Evolutionary conservation across 1,284 basidiomycete species (phyloP).

Genomic region (Leccinum solheimii): DNA sequence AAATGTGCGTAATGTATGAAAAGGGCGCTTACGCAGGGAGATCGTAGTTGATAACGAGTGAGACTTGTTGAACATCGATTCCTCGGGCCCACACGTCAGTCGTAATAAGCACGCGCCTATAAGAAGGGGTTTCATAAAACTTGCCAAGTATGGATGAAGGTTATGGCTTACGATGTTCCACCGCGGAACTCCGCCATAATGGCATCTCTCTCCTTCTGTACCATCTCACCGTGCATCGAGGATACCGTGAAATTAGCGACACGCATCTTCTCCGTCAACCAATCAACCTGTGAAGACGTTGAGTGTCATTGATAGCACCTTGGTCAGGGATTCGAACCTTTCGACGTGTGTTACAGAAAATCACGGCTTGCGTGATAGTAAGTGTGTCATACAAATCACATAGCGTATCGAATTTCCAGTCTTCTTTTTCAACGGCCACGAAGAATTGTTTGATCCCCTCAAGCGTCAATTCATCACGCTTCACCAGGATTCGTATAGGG

Average conservation of each 20-base stretch:
- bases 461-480: conserved; percentile 98
- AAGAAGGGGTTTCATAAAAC: conserved; percentile 12
- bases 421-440: conserved; percentile 99
- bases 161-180: conserved; percentile 76
- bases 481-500: conserved; percentile 97
- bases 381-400: conserved; percentile 98
- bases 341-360: conserved; percentile 98
- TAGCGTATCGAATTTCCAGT: conserved; percentile 99
- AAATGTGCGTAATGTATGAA: conserved; percentile 11
- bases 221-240: conserved; percentile 99
- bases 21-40: conserved; percentile 73
- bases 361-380: conserved; percentile 99
- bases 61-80: conserved; percentile 98
- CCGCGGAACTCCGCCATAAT: conserved; percentile 99
- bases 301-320: conserved; percentile 7
- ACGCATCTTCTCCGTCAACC: conserved; percentile 99
- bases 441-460: conserved; percentile 99
- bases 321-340: conserved; percentile 60
- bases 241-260: conserved; percentile 96
- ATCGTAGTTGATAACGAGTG: conserved; percentile 98
- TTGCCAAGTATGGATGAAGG: conserved; percentile 11
- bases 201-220: conserved; percentile 96
- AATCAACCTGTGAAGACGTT: conserved; percentile 76
- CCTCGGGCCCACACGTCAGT: conserved; percentile 99
- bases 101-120: conserved; percentile 89